These are phyloP conservation scores for Penicillium crystallinum DNA, from an alignment of 495 filamentous ascomycete genomes.

Conservation along the genomic window DNA sequence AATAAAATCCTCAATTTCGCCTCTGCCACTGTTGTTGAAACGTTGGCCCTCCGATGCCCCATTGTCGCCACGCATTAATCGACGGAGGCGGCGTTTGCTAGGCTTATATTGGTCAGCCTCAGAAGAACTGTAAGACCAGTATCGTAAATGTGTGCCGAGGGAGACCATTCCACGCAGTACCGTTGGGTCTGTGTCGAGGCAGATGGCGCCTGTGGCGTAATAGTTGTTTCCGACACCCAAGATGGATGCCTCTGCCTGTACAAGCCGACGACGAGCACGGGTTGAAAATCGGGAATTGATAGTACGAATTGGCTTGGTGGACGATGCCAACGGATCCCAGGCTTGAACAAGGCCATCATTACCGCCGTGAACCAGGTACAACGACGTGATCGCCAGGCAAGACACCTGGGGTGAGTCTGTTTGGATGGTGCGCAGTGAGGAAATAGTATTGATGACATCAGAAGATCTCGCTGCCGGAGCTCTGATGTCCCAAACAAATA, in stretches of 20 bases:
- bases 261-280: slow-evolving; percentile 67
- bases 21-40: slow-evolving; percentile 55
- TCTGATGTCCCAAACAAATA: slow-evolving; percentile 84
- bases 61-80: slow-evolving; percentile 55
- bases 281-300: slow-evolving; percentile 83
- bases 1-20: slow-evolving; percentile 72
- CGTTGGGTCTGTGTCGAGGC: slow-evolving; percentile 84
- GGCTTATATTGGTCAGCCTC: slow-evolving; percentile 59
- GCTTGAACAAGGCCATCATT: slow-evolving; percentile 94
- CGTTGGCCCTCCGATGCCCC: slow-evolving; percentile 46
- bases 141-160: slow-evolving; percentile 79
- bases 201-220: slow-evolving; percentile 77
- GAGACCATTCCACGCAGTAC: slow-evolving; percentile 87
- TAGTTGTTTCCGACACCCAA: slow-evolving; percentile 68
- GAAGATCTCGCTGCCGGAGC: slow-evolving; percentile 47
- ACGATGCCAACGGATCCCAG: slow-evolving; percentile 91
- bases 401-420: slow-evolving; percentile 89
- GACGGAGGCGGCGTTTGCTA: slow-evolving; percentile 57
- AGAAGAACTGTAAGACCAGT: slow-evolving; percentile 86
- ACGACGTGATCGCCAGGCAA: slow-evolving; percentile 75
- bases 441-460: slow-evolving; percentile 48
- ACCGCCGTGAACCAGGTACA: slow-evolving; percentile 88
- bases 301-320: slow-evolving; percentile 71
- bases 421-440: slow-evolving; percentile 74
- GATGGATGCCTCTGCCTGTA: slow-evolving; percentile 64